Conservation (phyloP, 345 rosid genomes). For the Luvunga scandens region DNA sequence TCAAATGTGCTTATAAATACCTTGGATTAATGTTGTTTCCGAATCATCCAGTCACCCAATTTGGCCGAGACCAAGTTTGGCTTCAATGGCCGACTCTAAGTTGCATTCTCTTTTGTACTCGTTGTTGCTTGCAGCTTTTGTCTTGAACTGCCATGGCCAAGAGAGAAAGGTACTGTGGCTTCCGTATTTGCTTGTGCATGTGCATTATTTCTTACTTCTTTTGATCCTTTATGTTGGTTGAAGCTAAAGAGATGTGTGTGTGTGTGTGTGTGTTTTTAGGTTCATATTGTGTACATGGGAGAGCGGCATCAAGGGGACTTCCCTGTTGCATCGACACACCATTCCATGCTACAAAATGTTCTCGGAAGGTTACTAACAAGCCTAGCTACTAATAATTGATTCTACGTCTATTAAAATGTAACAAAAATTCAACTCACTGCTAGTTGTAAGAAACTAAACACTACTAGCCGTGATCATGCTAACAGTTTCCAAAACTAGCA, state of each 20-base stretch:
- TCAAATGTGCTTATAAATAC: conserved; percentile 18
- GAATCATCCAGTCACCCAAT: neutral
- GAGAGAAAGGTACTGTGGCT: conserved; percentile 27
- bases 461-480: neutral
- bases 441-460: neutral
- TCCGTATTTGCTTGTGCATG: neutral
- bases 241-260: too few relatives aligned
- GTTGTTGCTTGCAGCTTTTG: conserved; percentile 20
- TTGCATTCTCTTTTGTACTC: conserved; percentile 15
- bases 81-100: conserved; percentile 16
- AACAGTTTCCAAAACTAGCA: neutral
- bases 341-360: conserved; percentile 34
- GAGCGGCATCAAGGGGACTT: conserved; percentile 21
- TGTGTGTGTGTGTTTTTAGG: conserved; percentile 5
- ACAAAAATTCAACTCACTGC: neutral
- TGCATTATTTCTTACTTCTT: neutral
- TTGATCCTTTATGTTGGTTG: neutral
- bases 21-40: neutral
- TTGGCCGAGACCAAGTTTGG: neutral
- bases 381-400: neutral
- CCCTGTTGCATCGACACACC: conserved; percentile 12
- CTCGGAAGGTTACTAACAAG: conserved; percentile 30
- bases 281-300: conserved; percentile 45
- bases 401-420: neutral
- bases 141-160: conserved; percentile 22